Percentiles rank a stretch among this genome's conserved stretches.
phyloP scores from a whole-genome alignment of 495 filamentous ascomycete genomes.

The Thermothielavioides terrestris region DNA sequence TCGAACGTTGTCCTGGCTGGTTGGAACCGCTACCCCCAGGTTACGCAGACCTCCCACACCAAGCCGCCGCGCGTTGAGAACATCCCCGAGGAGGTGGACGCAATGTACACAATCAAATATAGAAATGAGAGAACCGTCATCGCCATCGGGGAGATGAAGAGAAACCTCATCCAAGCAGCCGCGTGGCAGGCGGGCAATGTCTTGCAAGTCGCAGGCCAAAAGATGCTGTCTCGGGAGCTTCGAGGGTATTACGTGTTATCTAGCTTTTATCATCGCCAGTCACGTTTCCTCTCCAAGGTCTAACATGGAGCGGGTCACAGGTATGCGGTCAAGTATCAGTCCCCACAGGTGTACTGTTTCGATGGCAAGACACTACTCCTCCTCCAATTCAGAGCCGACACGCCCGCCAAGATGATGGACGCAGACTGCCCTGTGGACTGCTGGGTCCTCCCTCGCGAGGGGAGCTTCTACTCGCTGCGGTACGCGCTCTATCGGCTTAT shows the following conservation, averaged over 20 bases:
- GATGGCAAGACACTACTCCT: slow-evolving; percentile 10
- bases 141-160: slow-evolving; percentile 13
- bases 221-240: slow-evolving; percentile 14
- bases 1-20: slow-evolving; percentile 17
- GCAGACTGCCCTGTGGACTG: slow-evolving; percentile 9
- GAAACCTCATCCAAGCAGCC: slow-evolving; percentile 1
- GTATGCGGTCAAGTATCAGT: slow-evolving; percentile 13
- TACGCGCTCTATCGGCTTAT: slow-evolving; percentile 14
- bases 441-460: slow-evolving; percentile 9
- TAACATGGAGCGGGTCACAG: not conserved
- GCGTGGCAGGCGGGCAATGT: slow-evolving; percentile 5
- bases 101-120: slow-evolving; percentile 5
- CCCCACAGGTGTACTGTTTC: slow-evolving; percentile 10
- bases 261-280: not conserved
- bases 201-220: not conserved
- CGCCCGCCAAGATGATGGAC: slow-evolving; percentile 5
- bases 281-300: not conserved
- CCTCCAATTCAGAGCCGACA: slow-evolving; percentile 11
- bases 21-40: slow-evolving; percentile 8
- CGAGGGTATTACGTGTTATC: slow-evolving; percentile 3
- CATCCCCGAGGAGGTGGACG: slow-evolving; percentile 10
- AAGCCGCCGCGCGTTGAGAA: slow-evolving; percentile 8
- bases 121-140: not conserved
- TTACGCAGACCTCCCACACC: slow-evolving; percentile 13
- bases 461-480: slow-evolving; percentile 1